Evolutionary conservation across 345 rosid genomes (phyloP), one percentile per base, ranked within the genome.

Genomic region (Rubroshorea leprosula): DNA sequence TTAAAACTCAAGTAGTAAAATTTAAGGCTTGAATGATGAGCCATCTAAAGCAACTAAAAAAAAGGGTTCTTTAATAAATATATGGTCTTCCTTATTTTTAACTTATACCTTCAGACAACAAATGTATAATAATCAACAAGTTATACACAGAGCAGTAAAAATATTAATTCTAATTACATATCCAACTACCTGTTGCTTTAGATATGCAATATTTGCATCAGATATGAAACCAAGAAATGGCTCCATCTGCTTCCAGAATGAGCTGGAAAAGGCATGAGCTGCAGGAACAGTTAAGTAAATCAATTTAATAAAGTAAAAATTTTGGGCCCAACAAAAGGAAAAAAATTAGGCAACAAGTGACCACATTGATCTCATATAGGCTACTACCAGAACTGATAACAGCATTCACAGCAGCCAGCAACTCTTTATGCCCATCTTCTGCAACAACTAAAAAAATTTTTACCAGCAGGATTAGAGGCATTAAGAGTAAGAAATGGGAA

Each of bases 241-340:
- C 72, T 93, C 99, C 86, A 87, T 82, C 65, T 80, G 86, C 81
- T 75, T 82, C 97, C 97, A 93, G 65, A 87, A 85, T 54, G 82
- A 65, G 55, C 68, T 74, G 24, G 78, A 67, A 62, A 69, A 72
- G 46, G 74, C 72, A 64, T 68, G 82, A 60, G 74, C 97, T 90
- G 82, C 74, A 79, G 62, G 24, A 61, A 55, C 53, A 63, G 74
- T 55, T 44, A 84, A 66, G n/a, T n/a, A n/a, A n/a, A n/a, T 73
- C 65, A 63, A 62, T 58, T 56, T 49, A 52, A 29, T 16, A 63
- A 55, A 29, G 10, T 17, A 39, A 4, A 23, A 51, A 4, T 17
- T 23, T 35, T 39, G 48, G 26, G 46, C 24, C 39, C 26, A 35
- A 25, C n/a, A n/a, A n/a, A 62, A 20, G 16, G 26, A 57, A 22